phyloP scores from a whole-genome alignment of 768 basidiomycete species.

The Rhodotorula toruloides region DNA sequence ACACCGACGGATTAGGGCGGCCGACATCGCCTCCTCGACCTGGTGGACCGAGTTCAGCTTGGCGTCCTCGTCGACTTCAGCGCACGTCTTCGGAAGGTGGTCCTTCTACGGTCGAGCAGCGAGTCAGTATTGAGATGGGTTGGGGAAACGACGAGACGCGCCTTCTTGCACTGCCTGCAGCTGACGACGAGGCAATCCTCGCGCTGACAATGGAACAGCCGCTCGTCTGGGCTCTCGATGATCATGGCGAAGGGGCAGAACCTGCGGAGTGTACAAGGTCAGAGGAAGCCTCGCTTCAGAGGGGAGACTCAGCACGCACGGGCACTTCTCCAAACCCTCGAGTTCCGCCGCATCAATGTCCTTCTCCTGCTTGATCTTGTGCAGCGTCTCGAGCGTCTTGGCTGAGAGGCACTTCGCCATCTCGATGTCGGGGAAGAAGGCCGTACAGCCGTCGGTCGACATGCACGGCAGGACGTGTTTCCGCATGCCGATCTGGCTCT shows the following conservation, averaged over 20 bases:
- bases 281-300: background rate
- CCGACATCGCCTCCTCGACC: constrained; percentile 50
- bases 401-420: constrained; percentile 16
- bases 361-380: constrained; percentile 39
- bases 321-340: constrained; percentile 26
- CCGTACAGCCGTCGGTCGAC: constrained; percentile 37
- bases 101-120: constrained; percentile 34
- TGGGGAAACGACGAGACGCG: background rate
- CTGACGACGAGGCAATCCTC: constrained; percentile 33
- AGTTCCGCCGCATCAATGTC: constrained; percentile 36
- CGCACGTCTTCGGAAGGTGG: constrained; percentile 49
- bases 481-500: constrained; percentile 34
- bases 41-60: constrained; percentile 46
- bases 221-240: constrained; percentile 38
- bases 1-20: constrained; percentile 46
- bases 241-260: constrained; percentile 40
- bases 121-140: background rate
- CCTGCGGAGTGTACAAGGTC: background rate
- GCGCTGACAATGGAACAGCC: constrained; percentile 36
- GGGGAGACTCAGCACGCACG: background rate
- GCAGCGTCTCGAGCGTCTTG: constrained; percentile 29
- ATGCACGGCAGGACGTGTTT: constrained; percentile 38
- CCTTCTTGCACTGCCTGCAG: constrained; percentile 41
- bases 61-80: constrained; percentile 45
- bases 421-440: constrained; percentile 29